These are phyloP conservation scores for Exserohilum rostratum DNA, from an alignment of 2,329 filamentous ascomycete genomes.

Conservation along the genomic window DNA sequence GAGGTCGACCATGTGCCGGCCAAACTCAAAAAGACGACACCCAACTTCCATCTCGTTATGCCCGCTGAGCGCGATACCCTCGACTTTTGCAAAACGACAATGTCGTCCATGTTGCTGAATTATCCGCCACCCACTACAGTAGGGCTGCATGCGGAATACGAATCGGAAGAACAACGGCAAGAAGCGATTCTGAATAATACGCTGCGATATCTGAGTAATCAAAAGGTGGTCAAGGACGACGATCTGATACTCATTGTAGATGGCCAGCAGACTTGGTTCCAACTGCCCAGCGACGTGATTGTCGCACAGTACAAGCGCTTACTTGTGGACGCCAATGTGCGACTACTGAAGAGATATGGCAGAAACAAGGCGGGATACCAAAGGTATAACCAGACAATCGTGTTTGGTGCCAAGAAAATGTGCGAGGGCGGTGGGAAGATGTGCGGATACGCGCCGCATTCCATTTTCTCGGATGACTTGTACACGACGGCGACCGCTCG, in stretches of 20 bases:
- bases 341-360: slow-evolving; percentile 59
- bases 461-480: slow-evolving; percentile 56
- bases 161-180: slow-evolving; percentile 43
- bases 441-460: slow-evolving; percentile 61
- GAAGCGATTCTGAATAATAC: slow-evolving; percentile 55
- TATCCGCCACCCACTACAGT: slow-evolving; percentile 65
- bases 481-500: slow-evolving; percentile 55
- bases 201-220: slow-evolving; percentile 56
- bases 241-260: slow-evolving; percentile 70
- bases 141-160: slow-evolving; percentile 48
- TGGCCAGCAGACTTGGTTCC: slow-evolving; percentile 68
- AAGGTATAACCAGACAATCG: slow-evolving; percentile 57
- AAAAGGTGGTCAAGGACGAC: slow-evolving; percentile 58
- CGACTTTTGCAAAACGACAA: slow-evolving; percentile 62
- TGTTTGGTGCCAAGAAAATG: slow-evolving; percentile 62
- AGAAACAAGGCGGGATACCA: slow-evolving; percentile 23
- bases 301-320: slow-evolving; percentile 66
- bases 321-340: slow-evolving; percentile 59
- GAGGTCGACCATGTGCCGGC: slow-evolving; percentile 34
- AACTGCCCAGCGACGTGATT: slow-evolving; percentile 67
- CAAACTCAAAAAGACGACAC: slow-evolving; percentile 40
- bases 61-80: slow-evolving; percentile 55
- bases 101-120: slow-evolving; percentile 64
- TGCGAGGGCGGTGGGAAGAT: slow-evolving; percentile 58
- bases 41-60: slow-evolving; percentile 62